Evolutionary conservation across 192 early-diverging fungal species (phyloP).

Genomic region (Jimgerdemannia flammicorona): DNA sequence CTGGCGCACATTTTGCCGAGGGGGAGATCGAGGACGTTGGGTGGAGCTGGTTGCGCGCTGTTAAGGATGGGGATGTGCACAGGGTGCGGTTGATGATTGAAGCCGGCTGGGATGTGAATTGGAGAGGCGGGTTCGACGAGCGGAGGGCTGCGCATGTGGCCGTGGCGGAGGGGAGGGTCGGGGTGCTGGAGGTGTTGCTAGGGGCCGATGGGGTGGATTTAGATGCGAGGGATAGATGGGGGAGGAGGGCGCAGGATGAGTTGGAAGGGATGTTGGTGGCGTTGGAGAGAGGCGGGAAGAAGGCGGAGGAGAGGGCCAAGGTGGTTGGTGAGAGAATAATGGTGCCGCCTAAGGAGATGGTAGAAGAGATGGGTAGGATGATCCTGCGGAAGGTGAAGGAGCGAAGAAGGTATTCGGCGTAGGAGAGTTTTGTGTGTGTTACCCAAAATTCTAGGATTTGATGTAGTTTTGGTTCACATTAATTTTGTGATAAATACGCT

Average conservation of each 20-base stretch:
- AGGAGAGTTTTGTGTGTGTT: too few species aligned
- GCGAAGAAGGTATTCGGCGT: background rate
- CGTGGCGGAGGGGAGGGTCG: conserved; percentile 39
- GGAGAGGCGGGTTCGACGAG: conserved; percentile 49
- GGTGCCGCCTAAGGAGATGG: background rate
- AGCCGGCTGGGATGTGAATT: conserved; percentile 68
- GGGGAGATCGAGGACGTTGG: conserved; percentile 74
- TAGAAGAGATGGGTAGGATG: background rate
- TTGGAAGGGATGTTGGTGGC: conserved; percentile 14
- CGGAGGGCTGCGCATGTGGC: conserved; percentile 70
- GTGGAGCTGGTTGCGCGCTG: conserved; percentile 37
- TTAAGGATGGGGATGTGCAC: conserved; percentile 40
- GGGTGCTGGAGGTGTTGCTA: conserved; percentile 40
- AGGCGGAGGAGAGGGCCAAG: conserved; percentile 24
- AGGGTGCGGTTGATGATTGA: conserved; percentile 49
- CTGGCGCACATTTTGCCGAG: conserved; percentile 89
- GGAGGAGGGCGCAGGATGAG: conserved; percentile 53
- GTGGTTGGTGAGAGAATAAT: conserved; percentile 7
- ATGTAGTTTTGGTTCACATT: too few species aligned
- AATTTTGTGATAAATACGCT: too few species aligned
- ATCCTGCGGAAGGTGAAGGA: background rate
- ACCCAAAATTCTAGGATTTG: too few species aligned
- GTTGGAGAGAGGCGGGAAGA: conserved; percentile 24
- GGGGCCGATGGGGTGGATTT: conserved; percentile 38
- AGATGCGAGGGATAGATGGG: conserved; percentile 46